A percentile compares a stretch with the other conserved stretches of the same genome.
phyloP scores from a whole-genome alignment of 1,284 basidiomycete genomes.

The Apiotrichum domesticum region DNA sequence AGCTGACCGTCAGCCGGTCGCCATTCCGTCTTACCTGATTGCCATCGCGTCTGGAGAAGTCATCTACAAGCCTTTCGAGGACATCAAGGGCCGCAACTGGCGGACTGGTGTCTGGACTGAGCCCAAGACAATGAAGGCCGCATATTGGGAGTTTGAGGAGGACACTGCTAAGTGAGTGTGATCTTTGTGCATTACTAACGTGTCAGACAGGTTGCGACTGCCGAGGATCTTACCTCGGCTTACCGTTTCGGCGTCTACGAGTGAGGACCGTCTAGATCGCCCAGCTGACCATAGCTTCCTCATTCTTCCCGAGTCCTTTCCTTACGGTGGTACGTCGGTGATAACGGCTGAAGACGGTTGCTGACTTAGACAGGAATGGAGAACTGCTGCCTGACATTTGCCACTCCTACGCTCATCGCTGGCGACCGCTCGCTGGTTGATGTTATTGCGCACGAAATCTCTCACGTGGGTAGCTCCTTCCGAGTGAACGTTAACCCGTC shows the following conservation, averaged over 20 bases:
- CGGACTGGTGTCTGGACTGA: constrained; percentile 83
- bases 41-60: constrained; percentile 82
- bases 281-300: constrained; percentile 50
- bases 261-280: not conserved
- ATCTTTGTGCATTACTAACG: not conserved
- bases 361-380: constrained; percentile 32
- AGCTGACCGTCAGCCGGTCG: constrained; percentile 56
- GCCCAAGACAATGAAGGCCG: constrained; percentile 69
- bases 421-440: constrained; percentile 80
- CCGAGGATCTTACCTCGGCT: constrained; percentile 64
- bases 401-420: constrained; percentile 77
- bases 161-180: constrained; percentile 63
- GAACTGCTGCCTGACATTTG: constrained; percentile 69
- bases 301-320: constrained; percentile 90
- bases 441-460: constrained; percentile 63
- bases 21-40: constrained; percentile 79
- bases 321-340: constrained; percentile 73
- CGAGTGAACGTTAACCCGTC: constrained; percentile 33
- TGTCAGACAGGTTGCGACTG: constrained; percentile 53
- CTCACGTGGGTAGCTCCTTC: constrained; percentile 31
- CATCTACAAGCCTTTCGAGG: constrained; percentile 62
- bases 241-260: constrained; percentile 91
- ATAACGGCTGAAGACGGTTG: no score
- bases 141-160: constrained; percentile 81
- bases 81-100: constrained; percentile 62